Evolutionary conservation across 1,284 basidiomycete species (phyloP).

Genomic region (Ganoderma sinense): DNA sequence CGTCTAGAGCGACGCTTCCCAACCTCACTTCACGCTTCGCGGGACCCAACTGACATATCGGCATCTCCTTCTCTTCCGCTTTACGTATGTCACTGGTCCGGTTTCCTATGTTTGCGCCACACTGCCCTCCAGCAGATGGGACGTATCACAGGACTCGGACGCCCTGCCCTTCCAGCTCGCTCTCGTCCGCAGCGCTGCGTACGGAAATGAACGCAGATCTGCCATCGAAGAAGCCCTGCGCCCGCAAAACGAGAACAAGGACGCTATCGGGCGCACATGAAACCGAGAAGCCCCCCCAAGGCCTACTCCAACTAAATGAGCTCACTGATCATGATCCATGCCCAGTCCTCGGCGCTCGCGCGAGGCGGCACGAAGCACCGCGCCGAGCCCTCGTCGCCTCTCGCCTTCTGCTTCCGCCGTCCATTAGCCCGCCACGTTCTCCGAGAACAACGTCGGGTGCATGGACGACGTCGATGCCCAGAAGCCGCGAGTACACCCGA

Average conservation of each 20-base stretch:
- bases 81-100: not conserved
- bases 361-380: not conserved
- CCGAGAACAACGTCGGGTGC: not conserved
- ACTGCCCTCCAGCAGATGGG: not conserved
- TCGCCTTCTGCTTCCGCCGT: not conserved
- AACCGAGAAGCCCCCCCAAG: not conserved
- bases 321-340: not conserved
- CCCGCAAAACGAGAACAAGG: not conserved
- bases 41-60: not conserved
- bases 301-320: not conserved
- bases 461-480: not conserved
- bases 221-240: not conserved
- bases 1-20: not conserved
- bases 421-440: not conserved
- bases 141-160: not conserved
- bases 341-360: not conserved
- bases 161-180: not conserved
- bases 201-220: not conserved
- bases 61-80: not conserved
- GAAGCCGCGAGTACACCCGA: not conserved
- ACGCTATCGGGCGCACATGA: not conserved
- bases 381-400: not conserved
- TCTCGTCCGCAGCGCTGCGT: not conserved
- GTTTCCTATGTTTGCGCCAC: not conserved
- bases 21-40: not conserved